Evolutionary conservation across 257 asterid species (phyloP), one percentile per base, ranked within the genome.

Genomic region (Solanum bukasovii): DNA sequence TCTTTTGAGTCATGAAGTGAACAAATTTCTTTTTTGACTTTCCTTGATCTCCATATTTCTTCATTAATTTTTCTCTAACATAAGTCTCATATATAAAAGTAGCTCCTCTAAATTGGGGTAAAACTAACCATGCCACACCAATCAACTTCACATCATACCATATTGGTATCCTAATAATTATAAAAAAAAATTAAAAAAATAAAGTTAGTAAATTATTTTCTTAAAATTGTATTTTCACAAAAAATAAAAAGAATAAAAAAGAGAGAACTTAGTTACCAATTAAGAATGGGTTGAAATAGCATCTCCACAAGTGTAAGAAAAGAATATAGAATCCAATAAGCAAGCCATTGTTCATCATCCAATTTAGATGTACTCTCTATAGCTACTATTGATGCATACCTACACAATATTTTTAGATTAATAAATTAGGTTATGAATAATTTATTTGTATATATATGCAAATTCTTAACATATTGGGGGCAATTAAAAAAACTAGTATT

Each of bases 121-220:
- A 87, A 37, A 95, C 98, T 91, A 96, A 38, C 99, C 99, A 96
- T 13, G 95, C 94, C 82, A 95, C 92, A 72, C 92, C 85, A 3
- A 87, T 94, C 37, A 96, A 93, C 93, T 96, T 96, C 95, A 94
- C 86, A 25, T 90, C 93, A 68, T 96, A 96, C 98, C 98, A 96
- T 88, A 96, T 93, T 2, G 96, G 94, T 56, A 96, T 90, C 98
- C 98, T 95, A 63, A 63, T 74, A 71, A 71, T 71, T 7, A 40
- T 88, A 79, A 13, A 7, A 2, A 4, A 44, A 38, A 38, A 38
- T 8, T 1, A 2, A 21, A 77, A 31, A 10, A 77, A 40, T 9
- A 40, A 78, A 12, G 5, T 29, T 5, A 46, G 4, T 44, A 81
- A 44, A 81, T 9, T 3, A 35, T 74, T 35, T 77, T 37, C 34